Evolutionary conservation across 208 protist species (phyloP), one percentile per base, ranked within the genome.

Genomic region (Crithidia sp.): DNA sequence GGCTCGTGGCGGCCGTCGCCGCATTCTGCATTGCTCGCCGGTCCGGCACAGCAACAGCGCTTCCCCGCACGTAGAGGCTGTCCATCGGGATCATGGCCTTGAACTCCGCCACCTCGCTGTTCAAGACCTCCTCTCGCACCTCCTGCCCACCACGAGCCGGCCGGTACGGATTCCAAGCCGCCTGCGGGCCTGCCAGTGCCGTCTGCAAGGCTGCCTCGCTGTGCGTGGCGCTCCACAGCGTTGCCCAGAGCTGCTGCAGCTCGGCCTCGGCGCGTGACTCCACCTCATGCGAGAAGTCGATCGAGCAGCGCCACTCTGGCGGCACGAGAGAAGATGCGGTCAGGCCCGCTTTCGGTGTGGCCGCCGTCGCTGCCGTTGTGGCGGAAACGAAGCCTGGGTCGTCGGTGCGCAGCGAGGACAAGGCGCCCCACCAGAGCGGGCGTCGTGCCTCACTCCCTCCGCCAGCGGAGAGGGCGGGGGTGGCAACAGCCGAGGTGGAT

Each of bases 91-190:
- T 79, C 49, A 76, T 69, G 19, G 56, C 67, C 10, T 69, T 52
- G 69, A 91, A 96, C 76, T 94, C 91, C 9, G 65, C 83, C 53
- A 96, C 73, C 59, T 94, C 74, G 82, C 86, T 92, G 68, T 88
- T 88, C 65, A 92, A 74, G 49, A 96, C 77, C 59, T 90, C 79
- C 52, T 82, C 71, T 12, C 80, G 76, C 43, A 88, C 67, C 16
- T 84, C 75, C 16, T 80, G 71, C 2, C 87, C 86, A 14, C 76
- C 74, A 8, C 85, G 89, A 2, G 74, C 66, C 3, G 87, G 87
- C 28, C 92, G 87, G 66, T 96, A 96, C 12, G 92, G 92, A 66
- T 96, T 96, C 89, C 88, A 93, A 2, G 43, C 70, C 28, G 74
- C 69, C 19, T 79, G 84, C 12, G 83, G 82, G 3, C 86, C 84